Base-by-base conservation (phyloP, 805 yeast genomes). In the Starmerella apis region DNA sequence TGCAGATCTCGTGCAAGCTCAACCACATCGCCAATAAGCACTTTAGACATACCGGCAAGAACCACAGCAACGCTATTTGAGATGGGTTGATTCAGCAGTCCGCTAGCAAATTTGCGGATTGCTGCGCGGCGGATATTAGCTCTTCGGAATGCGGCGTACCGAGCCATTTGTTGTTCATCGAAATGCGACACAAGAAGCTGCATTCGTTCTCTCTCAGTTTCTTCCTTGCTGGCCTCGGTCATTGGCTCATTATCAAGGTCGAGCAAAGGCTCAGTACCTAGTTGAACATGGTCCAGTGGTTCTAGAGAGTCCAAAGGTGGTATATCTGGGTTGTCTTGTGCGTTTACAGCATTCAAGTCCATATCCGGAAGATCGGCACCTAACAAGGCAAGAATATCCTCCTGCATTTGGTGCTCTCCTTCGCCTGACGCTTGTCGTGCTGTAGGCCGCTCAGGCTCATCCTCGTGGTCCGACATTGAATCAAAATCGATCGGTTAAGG, bases 11-110 rank as follows among this genome's bases (percentile, higher is more conserved):
- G 73, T 0, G 95, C 94, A 59, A 78, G 72, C 54, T 88, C 94
- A 11, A 88, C 82, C 16, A 88, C 75, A 59, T 88, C 96, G 11
- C 95, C 95, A n/a, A 87, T 75, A 63, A 85, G 81, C 58, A 86
- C 83, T 63, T 88, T 88, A 2, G 94, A 83, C 49, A 86, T 75
- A 64, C 96, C 95, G 5, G 90, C 84, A 43, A 88, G 65, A 8
- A 86, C 80, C 47, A 85, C 80, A 0, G 94, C 83, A 20, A 86
- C 81, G 54, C 83, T 83, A 51, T 77, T 84, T 1, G 90, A 80
- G 10, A 87, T 79, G 42, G 81, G 78, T 63, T 87, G 95, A 38
- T 86, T 87, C 44, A 86, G 69, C 0, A 83, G 82, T 24, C 83
- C 76, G 58, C 82, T 80, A 11, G 94, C 88, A 22, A 87, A 69